Evolutionary conservation across 2,329 filamentous ascomycete genomes (phyloP).

Genomic region (Monosporascus sp.): DNA sequence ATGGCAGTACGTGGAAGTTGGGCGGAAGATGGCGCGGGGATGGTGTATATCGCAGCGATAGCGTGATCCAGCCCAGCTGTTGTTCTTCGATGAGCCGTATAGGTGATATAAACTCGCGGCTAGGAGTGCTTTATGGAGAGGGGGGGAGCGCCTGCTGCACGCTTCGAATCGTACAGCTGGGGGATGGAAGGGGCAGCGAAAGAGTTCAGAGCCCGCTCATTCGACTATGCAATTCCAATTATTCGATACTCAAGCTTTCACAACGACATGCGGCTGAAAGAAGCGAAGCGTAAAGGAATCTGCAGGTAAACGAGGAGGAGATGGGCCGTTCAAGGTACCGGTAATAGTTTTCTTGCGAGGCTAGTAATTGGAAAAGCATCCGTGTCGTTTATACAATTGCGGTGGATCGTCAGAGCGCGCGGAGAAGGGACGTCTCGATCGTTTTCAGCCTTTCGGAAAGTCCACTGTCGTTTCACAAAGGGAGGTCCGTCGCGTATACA

Average conservation of each 20-base stretch:
- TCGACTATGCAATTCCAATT: not conserved
- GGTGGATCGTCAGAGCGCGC: not conserved
- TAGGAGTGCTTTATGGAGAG: not conserved
- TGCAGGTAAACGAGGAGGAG: not conserved
- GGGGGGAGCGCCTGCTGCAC: not conserved
- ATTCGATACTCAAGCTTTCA: not conserved
- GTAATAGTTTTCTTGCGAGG: not conserved
- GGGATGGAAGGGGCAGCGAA: not conserved
- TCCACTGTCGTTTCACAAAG: not conserved
- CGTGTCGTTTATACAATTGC: not conserved
- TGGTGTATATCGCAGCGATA: not conserved
- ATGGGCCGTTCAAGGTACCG: not conserved
- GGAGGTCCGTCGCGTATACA: not conserved
- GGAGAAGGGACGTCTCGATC: not conserved
- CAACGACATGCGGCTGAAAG: not conserved
- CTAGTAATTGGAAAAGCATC: not conserved
- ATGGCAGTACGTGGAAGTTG: slow-evolving; percentile 8
- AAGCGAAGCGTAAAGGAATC: not conserved
- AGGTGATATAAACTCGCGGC: not conserved
- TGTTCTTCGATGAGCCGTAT: no score
- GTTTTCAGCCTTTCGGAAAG: not conserved
- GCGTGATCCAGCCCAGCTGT: not conserved
- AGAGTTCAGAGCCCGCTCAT: not conserved
- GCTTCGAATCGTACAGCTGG: no score
- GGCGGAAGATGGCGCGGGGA: not conserved